Evolutionary conservation across 441 rosid species (phyloP).

Genomic region (Manihot esculenta): DNA sequence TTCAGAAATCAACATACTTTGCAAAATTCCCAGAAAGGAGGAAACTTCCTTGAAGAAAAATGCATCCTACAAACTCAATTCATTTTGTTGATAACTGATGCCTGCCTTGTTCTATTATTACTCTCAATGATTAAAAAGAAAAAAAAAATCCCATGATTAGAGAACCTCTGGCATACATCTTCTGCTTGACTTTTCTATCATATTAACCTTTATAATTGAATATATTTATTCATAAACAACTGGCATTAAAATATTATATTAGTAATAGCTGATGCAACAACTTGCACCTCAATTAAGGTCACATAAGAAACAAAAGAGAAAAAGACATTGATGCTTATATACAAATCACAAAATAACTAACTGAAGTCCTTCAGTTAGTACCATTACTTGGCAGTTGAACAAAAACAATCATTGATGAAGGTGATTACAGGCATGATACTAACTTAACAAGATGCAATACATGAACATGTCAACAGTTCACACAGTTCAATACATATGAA

Average conservation of each 20-base stretch:
- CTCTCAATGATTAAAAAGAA: background rate
- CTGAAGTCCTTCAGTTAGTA: background rate
- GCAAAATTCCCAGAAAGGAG: background rate
- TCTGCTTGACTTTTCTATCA: conserved; percentile 3
- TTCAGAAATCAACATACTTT: conserved; percentile 1
- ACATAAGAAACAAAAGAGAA: background rate
- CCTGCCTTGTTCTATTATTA: conserved; percentile 1
- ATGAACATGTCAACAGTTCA: background rate
- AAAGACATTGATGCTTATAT: too few relatives aligned
- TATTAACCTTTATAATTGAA: background rate
- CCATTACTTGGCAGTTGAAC: background rate
- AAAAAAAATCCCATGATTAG: background rate
- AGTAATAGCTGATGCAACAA: background rate
- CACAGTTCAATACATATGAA: too few relatives aligned
- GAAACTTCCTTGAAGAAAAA: conserved; percentile 9
- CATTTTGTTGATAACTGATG: background rate
- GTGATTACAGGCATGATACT: background rate
- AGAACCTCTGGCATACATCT: background rate
- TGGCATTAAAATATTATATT: background rate
- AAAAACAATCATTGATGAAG: background rate
- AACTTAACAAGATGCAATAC: background rate
- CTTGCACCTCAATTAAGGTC: conserved; percentile 1
- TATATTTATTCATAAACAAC: background rate
- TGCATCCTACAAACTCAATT: conserved; percentile 3
- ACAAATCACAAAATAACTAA: background rate